These are phyloP conservation scores for Fraxinus xanthoxyloides DNA, from an alignment of 305 asterid genomes.

Conservation along the genomic window DNA sequence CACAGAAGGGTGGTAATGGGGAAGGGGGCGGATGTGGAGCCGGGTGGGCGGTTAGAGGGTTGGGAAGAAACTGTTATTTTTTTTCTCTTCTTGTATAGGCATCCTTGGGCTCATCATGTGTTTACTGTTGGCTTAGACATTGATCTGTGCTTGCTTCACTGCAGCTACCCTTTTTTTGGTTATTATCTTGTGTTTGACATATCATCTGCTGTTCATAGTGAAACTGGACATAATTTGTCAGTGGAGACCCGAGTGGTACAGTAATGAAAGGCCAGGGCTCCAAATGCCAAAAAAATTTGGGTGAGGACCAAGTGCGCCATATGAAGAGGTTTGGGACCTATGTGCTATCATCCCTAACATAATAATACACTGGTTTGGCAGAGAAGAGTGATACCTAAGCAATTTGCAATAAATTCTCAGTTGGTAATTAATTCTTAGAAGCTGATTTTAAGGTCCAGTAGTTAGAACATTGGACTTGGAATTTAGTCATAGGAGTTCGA, in stretches of 20 bases:
- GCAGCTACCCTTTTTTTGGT: neutral
- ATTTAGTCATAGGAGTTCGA: neutral
- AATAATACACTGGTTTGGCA: neutral
- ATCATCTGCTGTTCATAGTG: neutral
- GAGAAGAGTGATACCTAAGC: neutral
- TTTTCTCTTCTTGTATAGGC: neutral
- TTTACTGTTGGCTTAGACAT: neutral
- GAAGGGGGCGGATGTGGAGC: neutral
- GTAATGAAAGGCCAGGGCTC: neutral
- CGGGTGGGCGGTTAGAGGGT: neutral
- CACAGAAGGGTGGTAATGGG: neutral
- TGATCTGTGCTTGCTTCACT: neutral
- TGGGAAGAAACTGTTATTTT: neutral
- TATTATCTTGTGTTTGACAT: neutral
- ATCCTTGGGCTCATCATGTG: neutral
- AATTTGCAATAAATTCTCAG: neutral
- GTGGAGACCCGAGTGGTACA: neutral
- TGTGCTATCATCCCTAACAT: neutral
- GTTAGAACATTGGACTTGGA: neutral
- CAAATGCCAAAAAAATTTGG: neutral
- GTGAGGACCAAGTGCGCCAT: neutral
- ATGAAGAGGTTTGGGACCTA: neutral
- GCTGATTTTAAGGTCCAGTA: neutral
- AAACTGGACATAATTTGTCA: neutral
- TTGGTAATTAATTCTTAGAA: neutral